These are phyloP conservation scores for Carex cristatella DNA, from an alignment of 176 grass and related monocot genomes.

Conservation along the genomic window DNA sequence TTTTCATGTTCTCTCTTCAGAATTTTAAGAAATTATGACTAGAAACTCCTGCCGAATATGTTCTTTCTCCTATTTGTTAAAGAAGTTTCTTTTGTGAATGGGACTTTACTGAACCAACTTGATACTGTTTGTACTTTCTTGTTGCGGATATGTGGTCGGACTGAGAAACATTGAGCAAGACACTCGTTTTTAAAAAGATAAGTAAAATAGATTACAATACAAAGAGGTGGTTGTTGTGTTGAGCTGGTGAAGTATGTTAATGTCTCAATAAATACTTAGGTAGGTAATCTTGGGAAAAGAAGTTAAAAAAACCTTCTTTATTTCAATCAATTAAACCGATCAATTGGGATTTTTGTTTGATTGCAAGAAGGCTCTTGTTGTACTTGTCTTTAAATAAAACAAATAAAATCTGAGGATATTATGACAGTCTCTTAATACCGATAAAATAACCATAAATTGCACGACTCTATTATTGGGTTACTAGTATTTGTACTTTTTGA, in stretches of 20 bases:
- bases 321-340: background rate
- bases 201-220: background rate
- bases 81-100: background rate
- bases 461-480: background rate
- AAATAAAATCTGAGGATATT: background rate
- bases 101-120: background rate
- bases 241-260: background rate
- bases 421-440: background rate
- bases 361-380: background rate
- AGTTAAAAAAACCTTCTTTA: background rate
- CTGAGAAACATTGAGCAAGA: background rate
- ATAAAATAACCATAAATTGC: background rate
- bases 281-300: background rate
- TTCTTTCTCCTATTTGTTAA: background rate
- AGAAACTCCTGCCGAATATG: background rate
- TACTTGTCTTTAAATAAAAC: background rate
- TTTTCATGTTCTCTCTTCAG: background rate
- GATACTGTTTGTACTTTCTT: background rate
- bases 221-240: background rate
- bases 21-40: background rate
- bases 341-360: background rate
- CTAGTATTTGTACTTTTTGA: background rate
- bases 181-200: background rate
- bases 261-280: background rate
- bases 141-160: background rate